phyloP scores from a whole-genome alignment of 176 grass and related monocot species.

The Cocos nucifera region DNA sequence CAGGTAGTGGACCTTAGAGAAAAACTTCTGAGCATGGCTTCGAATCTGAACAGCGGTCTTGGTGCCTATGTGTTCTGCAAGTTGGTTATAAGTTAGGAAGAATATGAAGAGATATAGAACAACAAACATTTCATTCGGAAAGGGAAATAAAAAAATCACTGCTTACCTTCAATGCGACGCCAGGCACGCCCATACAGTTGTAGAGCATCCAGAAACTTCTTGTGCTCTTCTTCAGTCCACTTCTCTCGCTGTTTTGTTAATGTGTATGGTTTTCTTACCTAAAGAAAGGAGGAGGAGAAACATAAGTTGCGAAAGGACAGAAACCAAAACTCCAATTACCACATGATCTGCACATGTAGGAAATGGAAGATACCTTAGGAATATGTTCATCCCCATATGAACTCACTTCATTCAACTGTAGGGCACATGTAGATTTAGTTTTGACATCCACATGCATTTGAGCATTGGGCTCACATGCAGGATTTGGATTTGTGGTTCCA shows the following conservation, averaged over 20 bases:
- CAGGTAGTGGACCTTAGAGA: constrained; percentile 69
- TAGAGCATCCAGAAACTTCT: constrained; percentile 68
- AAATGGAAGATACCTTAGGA: constrained; percentile 45
- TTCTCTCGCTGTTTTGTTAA: constrained; percentile 91
- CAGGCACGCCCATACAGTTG: constrained; percentile 71
- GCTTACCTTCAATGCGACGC: constrained; percentile 72
- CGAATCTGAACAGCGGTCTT: constrained; percentile 94
- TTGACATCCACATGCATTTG: neutral
- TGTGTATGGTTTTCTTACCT: constrained; percentile 88
- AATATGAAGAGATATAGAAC: neutral
- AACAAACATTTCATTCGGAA: neutral
- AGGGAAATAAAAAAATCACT: neutral
- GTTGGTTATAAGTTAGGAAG: neutral
- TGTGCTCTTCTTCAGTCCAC: constrained; percentile 89
- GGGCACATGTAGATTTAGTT: neutral
- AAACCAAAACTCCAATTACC: constrained; percentile 1
- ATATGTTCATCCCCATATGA: constrained; percentile 22
- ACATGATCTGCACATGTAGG: neutral
- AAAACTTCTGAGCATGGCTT: constrained; percentile 97
- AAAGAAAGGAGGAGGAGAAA: constrained; percentile 7
- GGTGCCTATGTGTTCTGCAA: constrained; percentile 74
- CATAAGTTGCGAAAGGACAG: constrained; percentile 7
- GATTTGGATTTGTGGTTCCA: no score
- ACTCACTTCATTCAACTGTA: constrained; percentile 2
- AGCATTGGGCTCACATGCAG: no score